Conservation (phyloP, 345 rosid genomes). For the Eucalyptus leucophloia region DNA sequence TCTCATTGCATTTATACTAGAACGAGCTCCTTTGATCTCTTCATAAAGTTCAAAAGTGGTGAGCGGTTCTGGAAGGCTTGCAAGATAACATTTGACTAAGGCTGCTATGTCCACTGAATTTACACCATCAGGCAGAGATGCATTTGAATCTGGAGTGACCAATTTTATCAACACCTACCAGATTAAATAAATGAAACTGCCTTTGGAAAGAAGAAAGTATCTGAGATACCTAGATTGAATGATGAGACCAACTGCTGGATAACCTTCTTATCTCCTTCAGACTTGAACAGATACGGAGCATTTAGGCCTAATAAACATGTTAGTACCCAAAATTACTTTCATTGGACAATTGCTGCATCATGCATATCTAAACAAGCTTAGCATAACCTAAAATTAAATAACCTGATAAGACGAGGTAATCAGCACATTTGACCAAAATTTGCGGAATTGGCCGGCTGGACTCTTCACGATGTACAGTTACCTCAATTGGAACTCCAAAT, state of each 20-base stretch:
- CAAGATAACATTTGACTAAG: conserved; percentile 69
- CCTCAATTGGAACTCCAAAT: conserved; percentile 84
- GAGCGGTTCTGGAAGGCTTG: conserved; percentile 89
- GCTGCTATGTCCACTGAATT: conserved; percentile 69
- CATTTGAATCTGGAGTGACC: conserved; percentile 40
- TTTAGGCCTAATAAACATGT: conserved; percentile 40
- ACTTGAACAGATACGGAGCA: conserved; percentile 58
- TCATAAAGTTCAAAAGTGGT: conserved; percentile 72
- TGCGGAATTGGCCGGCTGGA: conserved; percentile 55
- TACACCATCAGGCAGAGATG: conserved; percentile 66
- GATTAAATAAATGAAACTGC: background rate
- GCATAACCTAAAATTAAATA: background rate
- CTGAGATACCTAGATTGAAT: conserved; percentile 63
- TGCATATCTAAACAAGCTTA: background rate
- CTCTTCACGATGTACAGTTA: conserved; percentile 65
- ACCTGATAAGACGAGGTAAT: conserved; percentile 83
- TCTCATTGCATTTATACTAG: conserved; percentile 55
- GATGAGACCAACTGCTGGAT: conserved; percentile 68
- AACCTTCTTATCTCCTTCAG: conserved; percentile 63
- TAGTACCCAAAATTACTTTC: background rate
- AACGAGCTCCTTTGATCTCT: conserved; percentile 64
- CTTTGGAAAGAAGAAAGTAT: background rate
- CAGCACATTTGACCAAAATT: conserved; percentile 65
- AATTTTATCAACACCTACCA: background rate
- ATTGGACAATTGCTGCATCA: background rate